phyloP scores from a whole-genome alignment of 257 asterid genomes.

The Paraleonurus japonicus region DNA sequence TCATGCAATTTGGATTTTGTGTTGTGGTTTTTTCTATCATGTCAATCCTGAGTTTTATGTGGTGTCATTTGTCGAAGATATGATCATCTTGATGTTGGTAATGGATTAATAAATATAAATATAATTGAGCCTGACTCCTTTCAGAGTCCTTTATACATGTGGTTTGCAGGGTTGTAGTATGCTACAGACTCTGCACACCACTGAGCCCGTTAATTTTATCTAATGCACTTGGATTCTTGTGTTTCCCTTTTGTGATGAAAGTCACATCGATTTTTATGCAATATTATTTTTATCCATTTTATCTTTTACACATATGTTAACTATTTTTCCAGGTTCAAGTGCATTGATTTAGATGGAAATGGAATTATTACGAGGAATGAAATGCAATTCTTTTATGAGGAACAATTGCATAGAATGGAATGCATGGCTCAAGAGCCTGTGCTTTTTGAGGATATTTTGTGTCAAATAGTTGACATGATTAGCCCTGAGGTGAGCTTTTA shows the following conservation, averaged over 20 bases:
- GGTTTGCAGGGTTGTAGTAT: constrained; percentile 10
- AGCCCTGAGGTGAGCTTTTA: constrained; percentile 72
- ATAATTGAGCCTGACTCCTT: constrained; percentile 14
- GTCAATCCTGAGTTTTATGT: background rate
- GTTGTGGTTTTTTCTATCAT: background rate
- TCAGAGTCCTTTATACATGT: background rate
- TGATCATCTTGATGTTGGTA: constrained; percentile 12
- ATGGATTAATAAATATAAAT: constrained; percentile 5
- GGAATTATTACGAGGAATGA: constrained; percentile 91
- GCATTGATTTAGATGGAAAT: constrained; percentile 98
- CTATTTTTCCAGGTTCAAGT: constrained; percentile 72
- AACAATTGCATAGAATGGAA: constrained; percentile 99
- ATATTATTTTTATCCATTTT: background rate
- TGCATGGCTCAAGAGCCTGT: constrained; percentile 99
- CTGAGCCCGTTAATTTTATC: background rate
- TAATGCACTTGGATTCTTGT: background rate
- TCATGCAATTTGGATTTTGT: constrained; percentile 8
- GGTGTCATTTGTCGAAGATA: constrained; percentile 13
- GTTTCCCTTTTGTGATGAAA: background rate
- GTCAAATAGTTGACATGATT: constrained; percentile 98
- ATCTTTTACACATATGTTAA: constrained; percentile 15
- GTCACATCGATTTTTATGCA: background rate
- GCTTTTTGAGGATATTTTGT: constrained; percentile 96
- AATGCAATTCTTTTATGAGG: constrained; percentile 97
- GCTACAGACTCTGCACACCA: background rate